phyloP scores from a whole-genome alignment of 768 basidiomycete genomes.

The Sporobolomyces pararoseus region DNA sequence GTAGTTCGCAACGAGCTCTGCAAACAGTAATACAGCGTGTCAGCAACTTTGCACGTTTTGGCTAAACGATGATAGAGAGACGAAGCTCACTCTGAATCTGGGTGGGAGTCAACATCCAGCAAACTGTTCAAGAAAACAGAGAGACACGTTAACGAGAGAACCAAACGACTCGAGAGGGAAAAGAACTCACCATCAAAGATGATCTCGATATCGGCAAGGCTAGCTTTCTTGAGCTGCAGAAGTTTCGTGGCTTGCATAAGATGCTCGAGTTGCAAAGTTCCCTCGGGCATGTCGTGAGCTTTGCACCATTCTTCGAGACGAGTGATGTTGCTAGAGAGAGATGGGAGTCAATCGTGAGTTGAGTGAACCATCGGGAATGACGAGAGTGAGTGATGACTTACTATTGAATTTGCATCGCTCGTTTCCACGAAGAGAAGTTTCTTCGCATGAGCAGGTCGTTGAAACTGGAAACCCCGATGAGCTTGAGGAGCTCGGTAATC shows the following conservation, averaged over 20 bases:
- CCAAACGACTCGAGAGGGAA: background rate
- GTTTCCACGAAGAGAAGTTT: conserved; percentile 99
- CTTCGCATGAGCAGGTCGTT: conserved; percentile 97
- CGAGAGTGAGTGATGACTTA: conserved; percentile 17
- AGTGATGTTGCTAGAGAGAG: conserved; percentile 40
- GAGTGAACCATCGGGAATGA: too few relatives aligned
- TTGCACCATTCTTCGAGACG: conserved; percentile 99
- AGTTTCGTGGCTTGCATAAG: conserved; percentile 99
- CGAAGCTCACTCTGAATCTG: conserved; percentile 70
- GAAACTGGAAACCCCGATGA: conserved; percentile 94
- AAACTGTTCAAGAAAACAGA: conserved; percentile 53
- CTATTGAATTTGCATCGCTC: conserved; percentile 99
- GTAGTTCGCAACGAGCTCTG: conserved; percentile 78
- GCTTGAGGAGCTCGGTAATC: conserved; percentile 85
- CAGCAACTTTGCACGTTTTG: background rate
- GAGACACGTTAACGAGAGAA: background rate
- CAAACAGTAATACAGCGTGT: background rate
- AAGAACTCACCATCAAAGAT: conserved; percentile 65
- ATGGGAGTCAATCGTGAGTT: background rate
- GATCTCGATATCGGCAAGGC: conserved; percentile 92
- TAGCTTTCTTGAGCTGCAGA: conserved; percentile 94
- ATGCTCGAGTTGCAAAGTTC: conserved; percentile 92
- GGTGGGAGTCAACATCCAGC: conserved; percentile 99
- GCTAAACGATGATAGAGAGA: background rate
- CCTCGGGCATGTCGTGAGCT: conserved; percentile 99